These are phyloP conservation scores for Sedum album DNA, from an alignment of 164 flowering plant genomes.

Conservation along the genomic window DNA sequence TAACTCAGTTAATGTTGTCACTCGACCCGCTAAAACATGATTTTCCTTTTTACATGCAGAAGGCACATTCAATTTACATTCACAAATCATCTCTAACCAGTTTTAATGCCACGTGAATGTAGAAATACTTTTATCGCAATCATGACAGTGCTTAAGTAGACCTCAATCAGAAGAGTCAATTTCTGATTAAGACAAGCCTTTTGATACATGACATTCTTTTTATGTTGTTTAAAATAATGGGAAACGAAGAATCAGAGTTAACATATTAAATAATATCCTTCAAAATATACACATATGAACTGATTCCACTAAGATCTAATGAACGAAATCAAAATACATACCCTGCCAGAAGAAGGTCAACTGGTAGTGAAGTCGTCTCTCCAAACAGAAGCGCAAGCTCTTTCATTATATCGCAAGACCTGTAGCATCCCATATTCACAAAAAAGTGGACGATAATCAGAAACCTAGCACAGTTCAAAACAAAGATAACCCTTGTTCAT, in stretches of 20 bases:
- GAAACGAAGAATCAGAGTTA: neutral
- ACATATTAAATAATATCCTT: neutral
- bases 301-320: neutral
- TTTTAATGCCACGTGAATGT: no score
- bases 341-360: slow-evolving; percentile 71
- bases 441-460: neutral
- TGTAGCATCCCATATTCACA: slow-evolving; percentile 15
- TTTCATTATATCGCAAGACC: slow-evolving; percentile 48
- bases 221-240: neutral
- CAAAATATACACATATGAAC: neutral
- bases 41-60: neutral
- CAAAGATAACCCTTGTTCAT: neutral
- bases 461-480: neutral
- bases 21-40: neutral
- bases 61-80: no score
- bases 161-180: neutral
- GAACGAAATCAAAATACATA: slow-evolving; percentile 16
- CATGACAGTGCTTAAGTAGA: neutral
- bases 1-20: neutral
- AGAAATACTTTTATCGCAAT: neutral
- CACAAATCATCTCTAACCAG: no score
- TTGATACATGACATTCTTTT: neutral
- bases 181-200: neutral
- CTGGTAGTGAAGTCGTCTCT: slow-evolving; percentile 47
- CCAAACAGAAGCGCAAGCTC: slow-evolving; percentile 44